These are phyloP conservation scores for Blastomyces emzantsi DNA, from an alignment of 2,329 filamentous ascomycete species.

Conservation along the genomic window DNA sequence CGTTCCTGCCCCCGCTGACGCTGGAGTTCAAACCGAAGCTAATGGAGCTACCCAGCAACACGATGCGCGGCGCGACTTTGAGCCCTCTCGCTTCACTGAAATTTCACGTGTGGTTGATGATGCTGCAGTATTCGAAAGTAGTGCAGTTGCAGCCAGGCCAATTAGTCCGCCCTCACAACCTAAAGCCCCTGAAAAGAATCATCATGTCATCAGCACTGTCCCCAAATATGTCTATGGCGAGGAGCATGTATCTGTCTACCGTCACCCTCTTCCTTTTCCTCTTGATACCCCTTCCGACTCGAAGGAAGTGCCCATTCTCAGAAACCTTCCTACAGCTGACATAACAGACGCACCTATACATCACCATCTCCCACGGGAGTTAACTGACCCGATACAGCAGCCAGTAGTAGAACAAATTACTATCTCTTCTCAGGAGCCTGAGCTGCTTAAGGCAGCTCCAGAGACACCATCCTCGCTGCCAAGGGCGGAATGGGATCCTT, in stretches of 20 bases:
- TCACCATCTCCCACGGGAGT: conserved; percentile 9
- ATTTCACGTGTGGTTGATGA: neutral
- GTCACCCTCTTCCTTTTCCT: conserved; percentile 12
- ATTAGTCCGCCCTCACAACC: neutral
- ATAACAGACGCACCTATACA: conserved; percentile 8
- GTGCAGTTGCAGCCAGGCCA: neutral
- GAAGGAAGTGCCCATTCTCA: neutral
- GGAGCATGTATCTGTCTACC: conserved; percentile 32
- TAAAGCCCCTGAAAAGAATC: conserved; percentile 1
- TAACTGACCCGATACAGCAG: neutral
- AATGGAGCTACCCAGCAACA: neutral
- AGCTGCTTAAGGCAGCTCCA: conserved; percentile 30
- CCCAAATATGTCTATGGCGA: conserved; percentile 40
- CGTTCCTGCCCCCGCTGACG: neutral
- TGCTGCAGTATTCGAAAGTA: neutral
- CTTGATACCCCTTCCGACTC: neutral
- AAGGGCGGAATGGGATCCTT: conserved; percentile 53
- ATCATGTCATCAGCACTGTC: conserved; percentile 26
- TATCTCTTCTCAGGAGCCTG: conserved; percentile 34
- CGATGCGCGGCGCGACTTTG: neutral
- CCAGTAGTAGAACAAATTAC: conserved; percentile 32
- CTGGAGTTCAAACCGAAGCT: neutral
- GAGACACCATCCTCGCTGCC: conserved; percentile 49
- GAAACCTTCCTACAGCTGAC: neutral
- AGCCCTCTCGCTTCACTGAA: neutral